Percentiles rank a stretch among this genome's conserved stretches.
phyloP scores from a whole-genome alignment of 495 filamentous ascomycete species.

The Aspergillus indologenus region DNA sequence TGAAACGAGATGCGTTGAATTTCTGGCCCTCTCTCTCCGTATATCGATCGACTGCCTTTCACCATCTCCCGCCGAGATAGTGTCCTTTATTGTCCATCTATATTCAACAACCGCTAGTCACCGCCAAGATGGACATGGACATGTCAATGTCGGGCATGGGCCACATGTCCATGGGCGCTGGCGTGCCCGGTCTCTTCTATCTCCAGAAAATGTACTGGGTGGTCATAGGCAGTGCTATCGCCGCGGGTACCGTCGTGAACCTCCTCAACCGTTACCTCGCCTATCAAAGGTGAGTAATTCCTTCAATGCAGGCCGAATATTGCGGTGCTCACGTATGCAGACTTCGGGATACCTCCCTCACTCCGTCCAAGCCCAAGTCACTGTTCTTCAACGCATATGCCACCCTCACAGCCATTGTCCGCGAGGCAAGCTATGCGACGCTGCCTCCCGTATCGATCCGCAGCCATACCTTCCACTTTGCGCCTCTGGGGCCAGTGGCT shows the following conservation, averaged over 20 bases:
- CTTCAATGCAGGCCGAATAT: background rate
- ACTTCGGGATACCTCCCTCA: conserved; percentile 30
- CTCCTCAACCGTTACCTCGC: conserved; percentile 43
- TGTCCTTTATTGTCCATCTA: background rate
- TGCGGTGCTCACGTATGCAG: conserved; percentile 14
- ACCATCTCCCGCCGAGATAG: too few relatives aligned
- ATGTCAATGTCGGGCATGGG: conserved; percentile 30
- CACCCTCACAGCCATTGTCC: conserved; percentile 62
- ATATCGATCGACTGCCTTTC: too few relatives aligned
- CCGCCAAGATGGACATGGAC: background rate
- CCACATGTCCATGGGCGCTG: conserved; percentile 46
- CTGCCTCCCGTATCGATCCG: conserved; percentile 49
- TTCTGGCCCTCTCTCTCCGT: background rate
- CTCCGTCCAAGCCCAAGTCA: conserved; percentile 65
- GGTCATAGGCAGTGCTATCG: conserved; percentile 55
- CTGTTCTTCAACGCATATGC: conserved; percentile 54
- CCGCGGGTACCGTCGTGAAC: conserved; percentile 49
- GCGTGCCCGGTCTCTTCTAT: conserved; percentile 42
- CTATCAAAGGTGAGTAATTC: conserved; percentile 44
- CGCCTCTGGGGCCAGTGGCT: conserved; percentile 35
- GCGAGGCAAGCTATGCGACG: conserved; percentile 66
- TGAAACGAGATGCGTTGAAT: background rate
- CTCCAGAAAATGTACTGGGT: conserved; percentile 60
- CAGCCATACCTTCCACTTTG: conserved; percentile 45
- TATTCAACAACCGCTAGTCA: background rate